Evolutionary conservation across 2,329 filamentous ascomycete species (phyloP), one percentile per base, ranked within the genome.

Genomic region (Dichotomopilus funicola): DNA sequence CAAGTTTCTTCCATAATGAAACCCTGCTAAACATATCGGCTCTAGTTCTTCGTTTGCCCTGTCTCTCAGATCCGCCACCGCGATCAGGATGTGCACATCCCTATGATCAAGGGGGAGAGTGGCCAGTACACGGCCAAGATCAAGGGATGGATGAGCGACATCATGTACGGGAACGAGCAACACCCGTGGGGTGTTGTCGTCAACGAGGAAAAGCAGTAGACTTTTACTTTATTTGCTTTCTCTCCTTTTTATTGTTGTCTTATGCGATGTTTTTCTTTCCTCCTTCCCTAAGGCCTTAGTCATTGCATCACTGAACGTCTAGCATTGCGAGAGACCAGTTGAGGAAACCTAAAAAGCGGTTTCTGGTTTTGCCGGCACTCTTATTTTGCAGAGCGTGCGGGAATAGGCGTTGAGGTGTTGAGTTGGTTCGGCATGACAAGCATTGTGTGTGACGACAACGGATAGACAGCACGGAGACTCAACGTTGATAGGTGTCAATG

Each of bases 171-270:
- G 58, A 78, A 78, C 56, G 81, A 79, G 65, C 66, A 84, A 56
- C 86, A 90, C 68, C 73, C 80, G 48, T 91, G 87, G 86, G 84
- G 80, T 38, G 78, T 88, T 54, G 77, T 87, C 38, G 77, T 91
- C 38, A 74, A 81, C 51, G 83, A 88, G 70, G 78, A 27, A 27
- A 27, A 83, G 60, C 42, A 59, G 54, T 53, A 53, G 33, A 41
- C 11, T 42, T 42, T 2, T 42, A n/a, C 40, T 42, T 42, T 42
- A 9, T 38, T 38, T 38, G 8, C 37, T 38, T 38, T 38, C 37
- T 38, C 4, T 4, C 37, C 37, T 35, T n/a, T 33, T 42, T 42
- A 9, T 45, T 45, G n/a, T n/a, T 27, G 19, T 27, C 2, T 27
- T 27, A 27, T 3, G 19, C 19, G 19, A 27, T 27, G 19, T 2